Base-by-base conservation (phyloP, 169 alveolate species). In the Condylostoma magnum region DNA sequence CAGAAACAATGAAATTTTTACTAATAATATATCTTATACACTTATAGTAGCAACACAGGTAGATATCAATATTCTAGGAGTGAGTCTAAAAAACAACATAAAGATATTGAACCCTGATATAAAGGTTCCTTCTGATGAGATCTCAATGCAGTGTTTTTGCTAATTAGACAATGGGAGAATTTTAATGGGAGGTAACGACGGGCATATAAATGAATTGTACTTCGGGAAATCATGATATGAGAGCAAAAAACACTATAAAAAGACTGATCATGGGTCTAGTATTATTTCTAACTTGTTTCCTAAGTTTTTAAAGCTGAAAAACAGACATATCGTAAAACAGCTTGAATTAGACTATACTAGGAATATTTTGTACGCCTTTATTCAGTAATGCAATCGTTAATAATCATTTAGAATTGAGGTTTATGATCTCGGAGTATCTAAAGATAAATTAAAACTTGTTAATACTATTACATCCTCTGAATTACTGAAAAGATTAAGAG, bases 381-480 rank as follows among this genome's bases (percentile, higher is more conserved):
- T 41, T 41, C 20, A 41, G 15, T 10, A 41, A 10, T 20, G 8
- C 8, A n/a, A 15, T n/a, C 18, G 31, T 10, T 6, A 6, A 8
- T 52, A 22, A 28, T 20, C 37, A 18, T 60, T 15, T 27, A 60
- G 71, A 31, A 60, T 60, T 60, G 71, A 60, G 20, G 71, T 60
- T 38, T 60, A 60, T 27, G 71, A 60, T 25, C 33, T 60, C 0
- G 71, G 71, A 1, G 33, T 25, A n/a, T 33, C 15, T 38, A 31
- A 38, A n/a, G 37, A 33, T 10, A 60, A n/a, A 36, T 38, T 10
- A 10, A 60, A 38, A 28, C 36, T 38, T 38, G 22, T 60, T 10
- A 12, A 8, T 36, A 60, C 18, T 18, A 60, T 60, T 4, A 33
- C 12, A n/a, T 60, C 71, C 6, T 8, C 12, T 8, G 57, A 38